phyloP scores from a whole-genome alignment of 257 asterid genomes.

The Penstemon newberryi region DNA sequence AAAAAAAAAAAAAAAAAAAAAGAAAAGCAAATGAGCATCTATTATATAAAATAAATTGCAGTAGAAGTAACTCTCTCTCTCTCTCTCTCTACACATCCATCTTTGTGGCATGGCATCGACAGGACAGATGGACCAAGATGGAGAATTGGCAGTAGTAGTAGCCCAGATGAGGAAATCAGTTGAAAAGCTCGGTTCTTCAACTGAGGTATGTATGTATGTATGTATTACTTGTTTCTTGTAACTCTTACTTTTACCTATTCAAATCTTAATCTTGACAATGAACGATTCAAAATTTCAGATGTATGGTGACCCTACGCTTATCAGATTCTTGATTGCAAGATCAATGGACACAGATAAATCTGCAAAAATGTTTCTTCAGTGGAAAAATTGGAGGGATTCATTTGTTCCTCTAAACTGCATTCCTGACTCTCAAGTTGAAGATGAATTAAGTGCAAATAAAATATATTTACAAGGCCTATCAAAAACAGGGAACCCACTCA shows the following conservation, averaged over 20 bases:
- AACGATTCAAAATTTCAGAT: slow-evolving; percentile 34
- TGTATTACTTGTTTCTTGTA: neutral
- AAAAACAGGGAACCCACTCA: slow-evolving; percentile 48
- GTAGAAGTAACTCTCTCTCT: too few species aligned
- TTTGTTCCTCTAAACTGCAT: slow-evolving; percentile 63
- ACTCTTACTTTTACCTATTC: neutral
- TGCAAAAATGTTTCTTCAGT: slow-evolving; percentile 78
- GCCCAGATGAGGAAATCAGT: slow-evolving; percentile 65
- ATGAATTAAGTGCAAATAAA: slow-evolving; percentile 56
- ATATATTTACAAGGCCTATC: slow-evolving; percentile 62
- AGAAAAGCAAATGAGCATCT: too few species aligned
- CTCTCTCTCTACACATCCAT: too few species aligned
- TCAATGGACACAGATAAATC: slow-evolving; percentile 74
- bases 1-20: too few species aligned
- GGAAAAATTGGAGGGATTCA: slow-evolving; percentile 75
- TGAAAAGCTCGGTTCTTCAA: slow-evolving; percentile 62
- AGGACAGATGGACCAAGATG: too few species aligned
- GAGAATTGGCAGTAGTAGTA: neutral
- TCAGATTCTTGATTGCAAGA: slow-evolving; percentile 92
- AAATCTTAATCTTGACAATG: neutral
- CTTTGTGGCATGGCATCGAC: too few species aligned
- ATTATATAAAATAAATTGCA: too few species aligned
- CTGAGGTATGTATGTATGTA: slow-evolving; percentile 38
- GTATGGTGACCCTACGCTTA: slow-evolving; percentile 53
- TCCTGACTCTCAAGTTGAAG: slow-evolving; percentile 56